Conservation (phyloP, 1,284 basidiomycete genomes). For the Sanghuangporus weigelae region DNA sequence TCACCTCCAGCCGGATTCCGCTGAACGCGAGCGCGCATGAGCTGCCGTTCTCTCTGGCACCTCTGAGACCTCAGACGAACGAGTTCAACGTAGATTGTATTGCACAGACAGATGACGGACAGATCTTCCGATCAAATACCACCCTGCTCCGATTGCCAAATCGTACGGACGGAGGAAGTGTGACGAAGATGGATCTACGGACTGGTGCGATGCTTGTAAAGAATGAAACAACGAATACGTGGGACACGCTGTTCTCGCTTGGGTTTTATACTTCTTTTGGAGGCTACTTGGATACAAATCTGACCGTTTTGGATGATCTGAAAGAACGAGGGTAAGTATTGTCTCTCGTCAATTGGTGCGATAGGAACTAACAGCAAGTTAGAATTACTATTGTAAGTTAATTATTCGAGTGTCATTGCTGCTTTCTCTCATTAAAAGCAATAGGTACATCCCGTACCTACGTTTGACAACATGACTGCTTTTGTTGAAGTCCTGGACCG, state of each 20-base stretch:
- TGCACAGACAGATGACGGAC: slow-evolving; percentile 29
- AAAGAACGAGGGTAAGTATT: slow-evolving; percentile 55
- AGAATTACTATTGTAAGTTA: slow-evolving; percentile 32
- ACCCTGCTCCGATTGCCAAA: slow-evolving; percentile 55
- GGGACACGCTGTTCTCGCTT: slow-evolving; percentile 59
- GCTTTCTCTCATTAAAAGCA: slow-evolving; percentile 4
- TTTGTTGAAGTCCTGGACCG: slow-evolving; percentile 54
- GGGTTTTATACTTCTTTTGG: slow-evolving; percentile 71
- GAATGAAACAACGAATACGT: slow-evolving; percentile 43
- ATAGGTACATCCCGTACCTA: slow-evolving; percentile 61
- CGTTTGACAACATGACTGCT: slow-evolving; percentile 52
- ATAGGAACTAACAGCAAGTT: neutral
- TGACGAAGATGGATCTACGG: slow-evolving; percentile 51
- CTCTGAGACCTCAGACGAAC: slow-evolving; percentile 37
- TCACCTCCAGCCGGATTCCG: slow-evolving; percentile 41
- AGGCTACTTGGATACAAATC: slow-evolving; percentile 50
- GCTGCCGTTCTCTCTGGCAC: slow-evolving; percentile 44
- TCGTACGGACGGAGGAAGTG: slow-evolving; percentile 35
- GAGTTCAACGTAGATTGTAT: slow-evolving; percentile 51
- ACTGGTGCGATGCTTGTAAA: slow-evolving; percentile 63
- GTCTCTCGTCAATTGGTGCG: neutral
- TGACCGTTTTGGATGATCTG: slow-evolving; percentile 51
- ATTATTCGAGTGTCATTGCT: neutral
- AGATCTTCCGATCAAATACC: slow-evolving; percentile 43
- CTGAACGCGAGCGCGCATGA: slow-evolving; percentile 48